A percentile compares a stretch with the other conserved stretches of the same genome.
Evolutionary conservation across 2,329 filamentous ascomycete genomes (phyloP).

Genomic region (Penicillium sp.): DNA sequence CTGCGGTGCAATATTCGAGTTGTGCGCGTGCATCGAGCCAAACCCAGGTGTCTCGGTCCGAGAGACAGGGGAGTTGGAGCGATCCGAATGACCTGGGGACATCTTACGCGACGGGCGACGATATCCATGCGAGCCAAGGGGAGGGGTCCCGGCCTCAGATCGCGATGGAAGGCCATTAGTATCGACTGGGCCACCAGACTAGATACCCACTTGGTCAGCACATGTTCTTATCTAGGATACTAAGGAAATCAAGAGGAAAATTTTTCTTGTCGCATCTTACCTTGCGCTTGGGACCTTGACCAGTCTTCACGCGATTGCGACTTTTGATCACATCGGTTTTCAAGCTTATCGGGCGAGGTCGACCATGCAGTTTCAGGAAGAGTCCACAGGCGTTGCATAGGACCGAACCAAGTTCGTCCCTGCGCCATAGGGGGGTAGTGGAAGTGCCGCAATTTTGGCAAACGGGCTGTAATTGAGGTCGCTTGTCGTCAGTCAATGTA

Average conservation of each 20-base stretch:
- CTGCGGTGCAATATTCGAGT: conserved; percentile 67
- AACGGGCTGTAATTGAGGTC: conserved; percentile 76
- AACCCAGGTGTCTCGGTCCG: conserved; percentile 75
- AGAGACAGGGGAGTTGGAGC: conserved; percentile 74
- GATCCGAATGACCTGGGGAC: conserved; percentile 69
- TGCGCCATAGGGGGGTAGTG: conserved; percentile 93
- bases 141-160: conserved; percentile 57
- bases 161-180: conserved; percentile 60
- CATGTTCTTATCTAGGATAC: conserved; percentile 23
- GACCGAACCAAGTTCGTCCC: conserved; percentile 92
- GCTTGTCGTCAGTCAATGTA: conserved; percentile 49
- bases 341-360: conserved; percentile 87
- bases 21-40: conserved; percentile 53
- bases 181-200: conserved; percentile 49
- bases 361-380: conserved; percentile 94
- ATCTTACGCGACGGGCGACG: conserved; percentile 69
- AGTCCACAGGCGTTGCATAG: conserved; percentile 98
- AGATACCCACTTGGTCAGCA: conserved; percentile 25
- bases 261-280: conserved; percentile 49
- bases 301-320: conserved; percentile 94
- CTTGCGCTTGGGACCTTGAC: conserved; percentile 78
- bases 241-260: conserved; percentile 18
- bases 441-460: conserved; percentile 96
- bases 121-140: conserved; percentile 58
- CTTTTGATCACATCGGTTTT: conserved; percentile 99